These are phyloP conservation scores for Acrodontium crateriforme DNA, from an alignment of 2,329 filamentous ascomycete genomes.

Conservation along the genomic window DNA sequence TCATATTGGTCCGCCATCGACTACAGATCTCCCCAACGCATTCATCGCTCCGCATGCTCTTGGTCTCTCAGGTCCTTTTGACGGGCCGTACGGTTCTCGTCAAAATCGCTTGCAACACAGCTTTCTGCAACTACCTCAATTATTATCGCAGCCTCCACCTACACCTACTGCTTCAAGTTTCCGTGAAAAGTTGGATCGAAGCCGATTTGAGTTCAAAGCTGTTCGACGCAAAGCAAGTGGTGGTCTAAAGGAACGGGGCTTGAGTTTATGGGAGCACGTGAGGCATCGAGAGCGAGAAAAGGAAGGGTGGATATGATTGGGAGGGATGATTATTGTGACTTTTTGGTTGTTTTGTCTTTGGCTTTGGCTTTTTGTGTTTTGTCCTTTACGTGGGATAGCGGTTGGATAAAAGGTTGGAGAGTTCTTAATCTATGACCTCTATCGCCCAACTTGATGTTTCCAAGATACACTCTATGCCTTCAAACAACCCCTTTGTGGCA, in stretches of 20 bases:
- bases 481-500: no score
- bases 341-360: not conserved
- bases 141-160: constrained; percentile 5
- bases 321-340: not conserved
- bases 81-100: not conserved
- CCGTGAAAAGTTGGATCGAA: constrained; percentile 18
- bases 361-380: constrained; percentile 1
- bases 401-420: no score
- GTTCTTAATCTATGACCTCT: no score
- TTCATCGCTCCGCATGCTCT: constrained; percentile 13
- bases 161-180: constrained; percentile 12
- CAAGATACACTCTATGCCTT: no score
- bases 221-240: constrained; percentile 17
- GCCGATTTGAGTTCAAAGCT: constrained; percentile 22
- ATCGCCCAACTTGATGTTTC: no score
- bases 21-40: constrained; percentile 1
- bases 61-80: constrained; percentile 10
- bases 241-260: constrained; percentile 11
- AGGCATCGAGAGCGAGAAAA: constrained; percentile 6
- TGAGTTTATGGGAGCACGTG: constrained; percentile 12
- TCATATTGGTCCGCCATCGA: not conserved
- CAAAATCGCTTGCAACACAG: no score
- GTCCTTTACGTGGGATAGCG: no score
- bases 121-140: no score
- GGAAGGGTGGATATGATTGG: constrained; percentile 15